Evolutionary conservation across 768 basidiomycete species (phyloP).

Genomic region (Paxillus rubicundulus): DNA sequence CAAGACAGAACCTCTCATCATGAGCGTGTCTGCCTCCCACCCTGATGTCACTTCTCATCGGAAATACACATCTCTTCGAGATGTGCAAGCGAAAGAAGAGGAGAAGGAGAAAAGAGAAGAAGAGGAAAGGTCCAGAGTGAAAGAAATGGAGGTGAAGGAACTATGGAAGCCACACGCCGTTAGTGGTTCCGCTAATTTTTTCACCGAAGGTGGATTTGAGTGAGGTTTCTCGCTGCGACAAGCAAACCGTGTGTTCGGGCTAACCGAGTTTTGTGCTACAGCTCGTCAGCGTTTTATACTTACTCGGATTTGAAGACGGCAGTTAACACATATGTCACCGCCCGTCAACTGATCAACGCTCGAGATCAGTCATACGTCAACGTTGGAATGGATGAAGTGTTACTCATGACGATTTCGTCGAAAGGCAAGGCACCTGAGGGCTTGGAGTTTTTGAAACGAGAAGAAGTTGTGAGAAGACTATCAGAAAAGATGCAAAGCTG

Average conservation of each 20-base stretch:
- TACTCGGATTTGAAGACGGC: constrained; percentile 52
- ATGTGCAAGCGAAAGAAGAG: constrained; percentile 61
- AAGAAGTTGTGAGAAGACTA: constrained; percentile 56
- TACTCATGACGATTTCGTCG: constrained; percentile 36
- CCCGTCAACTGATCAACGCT: constrained; percentile 61
- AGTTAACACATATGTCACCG: constrained; percentile 61
- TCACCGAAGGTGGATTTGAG: constrained; percentile 63
- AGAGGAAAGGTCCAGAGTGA: constrained; percentile 43
- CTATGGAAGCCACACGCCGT: constrained; percentile 71
- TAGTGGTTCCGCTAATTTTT: constrained; percentile 48
- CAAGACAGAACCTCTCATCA: constrained; percentile 52
- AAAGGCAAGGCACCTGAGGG: constrained; percentile 31
- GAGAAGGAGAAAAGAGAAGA: constrained; percentile 56
- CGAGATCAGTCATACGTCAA: constrained; percentile 69
- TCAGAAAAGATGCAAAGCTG: constrained; percentile 71
- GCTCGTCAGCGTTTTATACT: constrained; percentile 54
- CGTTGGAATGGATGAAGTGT: constrained; percentile 46
- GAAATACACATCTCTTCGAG: constrained; percentile 58
- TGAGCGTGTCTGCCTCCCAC: constrained; percentile 55
- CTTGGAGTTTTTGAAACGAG: constrained; percentile 61
- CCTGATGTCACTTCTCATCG: constrained; percentile 52
- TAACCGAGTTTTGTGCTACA: constrained; percentile 24
- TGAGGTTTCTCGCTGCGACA: constrained; percentile 33
- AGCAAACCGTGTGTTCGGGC: neutral
- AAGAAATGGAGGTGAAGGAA: constrained; percentile 60